These are phyloP conservation scores for Lichtheimia hyalospora DNA, from an alignment of 371 early-diverging fungal genomes.

Conservation along the genomic window DNA sequence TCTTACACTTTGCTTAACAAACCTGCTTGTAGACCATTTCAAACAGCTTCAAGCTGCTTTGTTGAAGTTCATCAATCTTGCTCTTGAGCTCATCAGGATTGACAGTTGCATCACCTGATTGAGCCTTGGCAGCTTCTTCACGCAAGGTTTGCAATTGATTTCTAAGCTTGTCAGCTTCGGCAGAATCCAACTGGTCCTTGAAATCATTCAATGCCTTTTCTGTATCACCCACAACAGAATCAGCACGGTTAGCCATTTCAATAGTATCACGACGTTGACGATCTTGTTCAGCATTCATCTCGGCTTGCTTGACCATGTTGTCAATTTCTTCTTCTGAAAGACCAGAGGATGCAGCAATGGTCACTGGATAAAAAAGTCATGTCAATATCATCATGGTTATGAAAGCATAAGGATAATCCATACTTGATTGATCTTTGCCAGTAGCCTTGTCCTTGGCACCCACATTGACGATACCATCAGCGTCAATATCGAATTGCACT, in stretches of 20 bases:
- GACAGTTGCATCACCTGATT: slow-evolving; percentile 55
- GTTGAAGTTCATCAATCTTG: slow-evolving; percentile 74
- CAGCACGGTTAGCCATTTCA: slow-evolving; percentile 87
- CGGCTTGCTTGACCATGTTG: slow-evolving; percentile 87
- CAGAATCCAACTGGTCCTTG: slow-evolving; percentile 84
- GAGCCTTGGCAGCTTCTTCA: slow-evolving; percentile 63
- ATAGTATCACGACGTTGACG: slow-evolving; percentile 82
- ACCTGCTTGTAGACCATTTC: slow-evolving; percentile 86
- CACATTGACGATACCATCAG: slow-evolving; percentile 96
- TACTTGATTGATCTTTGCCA: slow-evolving; percentile 79
- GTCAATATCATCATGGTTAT: neutral
- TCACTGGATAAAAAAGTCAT: slow-evolving; percentile 43
- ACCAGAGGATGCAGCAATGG: slow-evolving; percentile 92
- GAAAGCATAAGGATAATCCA: slow-evolving; percentile 4
- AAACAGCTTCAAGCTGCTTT: slow-evolving; percentile 84
- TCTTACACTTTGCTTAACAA: slow-evolving; percentile 5
- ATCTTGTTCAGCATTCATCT: slow-evolving; percentile 82
- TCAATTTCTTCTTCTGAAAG: slow-evolving; percentile 89
- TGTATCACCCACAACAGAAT: slow-evolving; percentile 82
- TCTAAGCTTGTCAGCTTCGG: slow-evolving; percentile 74
- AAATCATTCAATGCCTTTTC: slow-evolving; percentile 89
- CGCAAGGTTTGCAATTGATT: slow-evolving; percentile 70
- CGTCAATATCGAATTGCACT: slow-evolving; percentile 96
- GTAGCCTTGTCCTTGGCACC: slow-evolving; percentile 93
- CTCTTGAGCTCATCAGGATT: slow-evolving; percentile 65